Percentiles rank a stretch among this genome's conserved stretches.
Conservation (phyloP, 306 rosid genomes). For the Quercus robur region DNA sequence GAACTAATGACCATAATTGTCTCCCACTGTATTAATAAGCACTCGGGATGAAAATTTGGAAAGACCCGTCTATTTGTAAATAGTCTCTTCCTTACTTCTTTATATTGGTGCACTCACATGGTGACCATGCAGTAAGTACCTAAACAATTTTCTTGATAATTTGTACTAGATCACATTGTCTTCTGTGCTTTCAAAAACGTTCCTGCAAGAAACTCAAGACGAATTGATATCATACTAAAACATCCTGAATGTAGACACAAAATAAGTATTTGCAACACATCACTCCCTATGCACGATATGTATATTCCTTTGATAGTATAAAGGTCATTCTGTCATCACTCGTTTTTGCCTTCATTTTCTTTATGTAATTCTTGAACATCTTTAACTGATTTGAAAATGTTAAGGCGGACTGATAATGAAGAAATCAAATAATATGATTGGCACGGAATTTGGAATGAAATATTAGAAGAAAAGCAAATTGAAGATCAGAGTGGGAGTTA, state of each 20-base stretch:
- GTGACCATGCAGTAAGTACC: too few species aligned
- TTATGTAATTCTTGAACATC: slow-evolving; percentile 27
- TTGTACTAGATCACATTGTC: not conserved
- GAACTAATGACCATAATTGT: too few species aligned
- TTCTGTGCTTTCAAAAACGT: not conserved
- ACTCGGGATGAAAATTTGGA: too few species aligned
- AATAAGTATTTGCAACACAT: slow-evolving; percentile 26
- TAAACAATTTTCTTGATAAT: not conserved
- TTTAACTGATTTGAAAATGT: slow-evolving; percentile 23
- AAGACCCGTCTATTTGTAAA: too few species aligned
- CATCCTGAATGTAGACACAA: not conserved
- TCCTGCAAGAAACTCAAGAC: slow-evolving; percentile 21
- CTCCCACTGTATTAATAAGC: too few species aligned
- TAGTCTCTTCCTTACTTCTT: too few species aligned
- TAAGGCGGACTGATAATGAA: slow-evolving; percentile 12
- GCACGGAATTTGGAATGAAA: too few species aligned
- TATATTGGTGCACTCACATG: too few species aligned
- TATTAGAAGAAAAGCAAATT: not conserved
- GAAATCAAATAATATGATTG: not conserved
- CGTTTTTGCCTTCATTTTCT: slow-evolving; percentile 12
- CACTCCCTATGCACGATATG: slow-evolving; percentile 25
- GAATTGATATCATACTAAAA: slow-evolving; percentile 1
- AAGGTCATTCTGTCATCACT: slow-evolving; percentile 16
- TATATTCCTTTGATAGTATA: slow-evolving; percentile 5
- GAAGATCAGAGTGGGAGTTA: not conserved